Percentiles rank a stretch among this genome's conserved stretches.
phyloP scores from a whole-genome alignment of 1,139 yeast species.

The Sugiyamaella sp. region DNA sequence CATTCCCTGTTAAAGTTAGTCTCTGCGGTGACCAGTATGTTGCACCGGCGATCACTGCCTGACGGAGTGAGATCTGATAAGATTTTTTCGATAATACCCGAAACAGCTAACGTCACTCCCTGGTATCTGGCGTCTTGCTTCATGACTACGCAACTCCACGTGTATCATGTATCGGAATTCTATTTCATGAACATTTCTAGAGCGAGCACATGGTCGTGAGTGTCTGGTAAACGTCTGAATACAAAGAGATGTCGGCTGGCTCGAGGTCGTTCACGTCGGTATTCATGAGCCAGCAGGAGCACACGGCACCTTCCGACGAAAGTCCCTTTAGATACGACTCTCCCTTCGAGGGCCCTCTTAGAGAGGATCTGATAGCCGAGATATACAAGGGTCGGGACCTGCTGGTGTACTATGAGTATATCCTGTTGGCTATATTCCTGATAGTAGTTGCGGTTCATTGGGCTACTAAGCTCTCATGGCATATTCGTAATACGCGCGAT shows the following conservation, averaged over 20 bases:
- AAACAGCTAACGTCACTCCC: constrained; percentile 1
- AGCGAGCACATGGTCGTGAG: not conserved
- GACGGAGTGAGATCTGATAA: constrained; percentile 7
- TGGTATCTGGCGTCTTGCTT: not conserved
- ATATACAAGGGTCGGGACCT: constrained; percentile 22
- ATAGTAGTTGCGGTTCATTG: constrained; percentile 19
- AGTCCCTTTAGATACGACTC: constrained; percentile 23
- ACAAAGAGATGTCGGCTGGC: too few species aligned
- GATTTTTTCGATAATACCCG: constrained; percentile 13
- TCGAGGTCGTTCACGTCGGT: too few species aligned
- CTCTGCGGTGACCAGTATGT: not conserved
- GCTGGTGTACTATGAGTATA: constrained; percentile 18
- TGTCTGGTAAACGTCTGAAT: too few species aligned
- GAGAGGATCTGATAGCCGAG: constrained; percentile 23
- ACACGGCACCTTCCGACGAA: not conserved
- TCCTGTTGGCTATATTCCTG: constrained; percentile 15
- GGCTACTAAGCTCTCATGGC: constrained; percentile 8
- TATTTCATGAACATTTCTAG: not conserved
- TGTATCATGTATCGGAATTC: not conserved
- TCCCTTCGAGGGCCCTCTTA: constrained; percentile 22
- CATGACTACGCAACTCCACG: not conserved
- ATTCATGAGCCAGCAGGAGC: not conserved
- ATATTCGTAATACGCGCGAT: not conserved
- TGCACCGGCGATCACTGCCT: constrained; percentile 3
- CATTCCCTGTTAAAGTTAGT: not conserved